Base-by-base conservation (phyloP, 805 yeast species). In the Yamadazyma phyllophila region DNA sequence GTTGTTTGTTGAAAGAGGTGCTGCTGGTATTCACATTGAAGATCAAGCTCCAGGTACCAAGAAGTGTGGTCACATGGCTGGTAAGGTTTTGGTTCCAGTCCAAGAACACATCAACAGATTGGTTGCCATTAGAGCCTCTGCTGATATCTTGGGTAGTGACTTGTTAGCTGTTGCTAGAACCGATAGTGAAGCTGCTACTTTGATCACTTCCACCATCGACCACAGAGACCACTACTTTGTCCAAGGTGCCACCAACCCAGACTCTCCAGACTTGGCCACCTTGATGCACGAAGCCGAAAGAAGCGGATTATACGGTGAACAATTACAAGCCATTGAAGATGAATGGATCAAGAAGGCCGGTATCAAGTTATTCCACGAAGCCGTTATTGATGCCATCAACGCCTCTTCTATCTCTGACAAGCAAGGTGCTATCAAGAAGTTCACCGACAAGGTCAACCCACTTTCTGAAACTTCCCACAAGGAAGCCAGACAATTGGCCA, bases 11-110 rank as follows among this genome's bases (percentile, higher is more conserved):
- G 98, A 92, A 75, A 83, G 95, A 61, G 98, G 98, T 69, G 99
- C 98, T 46, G 97, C 98, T 48, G 98, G 98, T 63, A 90, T 92
- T 60, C 99, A 92, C 67, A 90, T 92, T 65, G 99, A 92, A 74
- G 98, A 92, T 71, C 98, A 92, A 78, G 97, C 97, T 45, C 96
- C 98, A 45, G 97, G 97, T 60, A 92, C 97, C 59, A 92, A 92
- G 71, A 92, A 92, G 74, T 92, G 98, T 75, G 98, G 98, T 50
- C 98, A 92, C 72, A 92, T 92, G 98, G 97, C 96, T 55, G 98
- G 98, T 59, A 89, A 94, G 71, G 97, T 94, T 44, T 81, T 92
- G 57, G 97, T 92, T 52, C 98, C 98, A 52, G 94, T 90, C 49
- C 97, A 90, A 72, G 98, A 92, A 74, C 98, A 92, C 72, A 88